Evolutionary conservation across 805 yeast species (phyloP).

Genomic region (Metschnikowia cubensis): DNA sequence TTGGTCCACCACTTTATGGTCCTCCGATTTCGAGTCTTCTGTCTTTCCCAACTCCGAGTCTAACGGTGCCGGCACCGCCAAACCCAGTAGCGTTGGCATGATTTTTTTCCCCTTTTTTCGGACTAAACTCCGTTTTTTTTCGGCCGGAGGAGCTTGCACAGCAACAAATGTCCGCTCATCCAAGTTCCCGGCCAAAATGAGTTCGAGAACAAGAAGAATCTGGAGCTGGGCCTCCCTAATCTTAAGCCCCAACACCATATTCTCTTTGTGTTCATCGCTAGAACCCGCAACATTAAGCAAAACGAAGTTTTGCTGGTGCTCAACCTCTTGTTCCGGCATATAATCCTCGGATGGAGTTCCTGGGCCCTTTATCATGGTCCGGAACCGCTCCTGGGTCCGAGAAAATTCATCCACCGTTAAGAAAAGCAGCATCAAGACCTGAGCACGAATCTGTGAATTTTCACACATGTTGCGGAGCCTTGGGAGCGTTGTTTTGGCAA

Average conservation of each 20-base stretch:
- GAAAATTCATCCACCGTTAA: constrained; percentile 27
- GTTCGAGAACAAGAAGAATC: constrained; percentile 45
- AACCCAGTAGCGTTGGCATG: constrained; percentile 42
- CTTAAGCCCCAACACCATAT: constrained; percentile 40
- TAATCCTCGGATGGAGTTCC: background rate
- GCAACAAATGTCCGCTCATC: constrained; percentile 35
- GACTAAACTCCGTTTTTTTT: constrained; percentile 20
- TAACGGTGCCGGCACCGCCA: constrained; percentile 24
- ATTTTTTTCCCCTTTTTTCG: constrained; percentile 23
- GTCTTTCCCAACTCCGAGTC: background rate
- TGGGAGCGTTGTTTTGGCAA: constrained; percentile 48
- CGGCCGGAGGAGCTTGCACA: background rate
- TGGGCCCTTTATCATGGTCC: background rate
- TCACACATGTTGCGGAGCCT: constrained; percentile 43
- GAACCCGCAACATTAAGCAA: background rate
- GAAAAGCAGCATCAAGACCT: constrained; percentile 27
- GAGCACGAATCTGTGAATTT: constrained; percentile 16
- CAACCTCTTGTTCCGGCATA: background rate
- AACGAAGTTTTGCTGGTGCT: background rate
- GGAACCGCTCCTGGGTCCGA: constrained; percentile 1
- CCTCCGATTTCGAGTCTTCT: too few relatives aligned
- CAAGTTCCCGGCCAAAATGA: constrained; percentile 31
- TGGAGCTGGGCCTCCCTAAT: constrained; percentile 57
- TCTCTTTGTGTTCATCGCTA: constrained; percentile 20
- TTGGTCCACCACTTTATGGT: too few relatives aligned